Conservation (phyloP, 176 grass and related monocot species). For the Microstegium vimineum region DNA sequence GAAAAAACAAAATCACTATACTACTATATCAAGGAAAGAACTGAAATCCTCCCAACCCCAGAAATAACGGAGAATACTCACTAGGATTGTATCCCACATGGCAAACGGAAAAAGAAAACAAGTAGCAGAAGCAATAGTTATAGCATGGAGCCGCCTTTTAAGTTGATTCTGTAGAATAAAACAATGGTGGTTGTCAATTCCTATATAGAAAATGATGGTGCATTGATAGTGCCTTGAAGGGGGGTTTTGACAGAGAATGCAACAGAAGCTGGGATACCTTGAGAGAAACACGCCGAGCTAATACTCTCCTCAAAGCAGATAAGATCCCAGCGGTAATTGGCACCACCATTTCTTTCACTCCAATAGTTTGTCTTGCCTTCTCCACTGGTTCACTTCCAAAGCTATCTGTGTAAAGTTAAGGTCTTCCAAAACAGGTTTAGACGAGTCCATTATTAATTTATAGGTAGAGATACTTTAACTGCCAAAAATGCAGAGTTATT, state of each 20-base stretch:
- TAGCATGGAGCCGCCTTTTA: conserved; percentile 93
- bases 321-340: conserved; percentile 88
- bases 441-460: not conserved
- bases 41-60: not conserved
- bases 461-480: not conserved
- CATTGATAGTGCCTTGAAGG: not conserved
- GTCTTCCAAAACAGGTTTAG: not conserved
- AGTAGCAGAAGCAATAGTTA: conserved; percentile 88
- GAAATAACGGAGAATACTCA: conserved; percentile 39
- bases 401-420: conserved; percentile 82
- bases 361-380: conserved; percentile 48
- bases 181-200: conserved; percentile 4
- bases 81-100: conserved; percentile 98
- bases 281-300: conserved; percentile 88
- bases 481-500: not conserved
- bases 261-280: conserved; percentile 54
- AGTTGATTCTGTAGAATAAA: conserved; percentile 81
- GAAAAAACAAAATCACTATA: conserved; percentile 39
- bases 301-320: conserved; percentile 90
- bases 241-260: not conserved
- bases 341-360: conserved; percentile 79
- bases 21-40: not conserved
- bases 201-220: not conserved
- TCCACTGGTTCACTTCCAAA: conserved; percentile 63
- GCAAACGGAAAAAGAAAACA: conserved; percentile 99